A percentile compares a stretch with the other conserved stretches of the same genome.
Conservation (phyloP, 768 basidiomycete genomes). For the Amanita brunnescens region DNA sequence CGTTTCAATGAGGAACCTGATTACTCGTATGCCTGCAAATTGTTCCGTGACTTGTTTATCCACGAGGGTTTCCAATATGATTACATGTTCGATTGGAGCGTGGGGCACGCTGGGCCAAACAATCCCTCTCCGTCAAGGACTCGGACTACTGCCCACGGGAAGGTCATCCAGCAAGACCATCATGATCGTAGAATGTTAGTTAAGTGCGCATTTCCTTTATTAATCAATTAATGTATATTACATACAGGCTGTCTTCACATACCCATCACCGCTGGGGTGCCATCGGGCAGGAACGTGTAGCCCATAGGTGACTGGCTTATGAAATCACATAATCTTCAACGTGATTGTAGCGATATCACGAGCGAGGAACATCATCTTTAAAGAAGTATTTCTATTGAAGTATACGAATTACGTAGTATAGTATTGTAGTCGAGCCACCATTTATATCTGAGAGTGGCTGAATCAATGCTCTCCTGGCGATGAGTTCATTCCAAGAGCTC, state of each 20-base stretch:
- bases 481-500: too few species aligned
- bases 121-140: constrained; percentile 55
- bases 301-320: constrained; percentile 36
- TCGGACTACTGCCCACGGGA: constrained; percentile 56
- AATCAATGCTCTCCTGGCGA: too few species aligned
- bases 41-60: constrained; percentile 97
- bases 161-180: constrained; percentile 80
- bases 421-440: too few species aligned
- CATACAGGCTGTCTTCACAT: constrained; percentile 72
- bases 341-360: too few species aligned
- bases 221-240: constrained; percentile 12
- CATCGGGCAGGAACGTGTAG: constrained; percentile 35
- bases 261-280: constrained; percentile 70
- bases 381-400: too few species aligned
- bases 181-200: constrained; percentile 81
- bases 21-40: constrained; percentile 98
- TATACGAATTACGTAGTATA: too few species aligned
- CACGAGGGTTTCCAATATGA: constrained; percentile 99
- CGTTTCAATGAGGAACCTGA: constrained; percentile 99
- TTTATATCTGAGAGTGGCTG: too few species aligned
- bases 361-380: too few species aligned
- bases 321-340: too few species aligned
- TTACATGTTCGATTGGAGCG: constrained; percentile 99
- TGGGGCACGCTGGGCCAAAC: constrained; percentile 59
- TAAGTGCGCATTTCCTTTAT: constrained; percentile 9